Base-by-base conservation (phyloP, 2,329 filamentous ascomycete species). In the Scleromitrula shiraiana region DNA sequence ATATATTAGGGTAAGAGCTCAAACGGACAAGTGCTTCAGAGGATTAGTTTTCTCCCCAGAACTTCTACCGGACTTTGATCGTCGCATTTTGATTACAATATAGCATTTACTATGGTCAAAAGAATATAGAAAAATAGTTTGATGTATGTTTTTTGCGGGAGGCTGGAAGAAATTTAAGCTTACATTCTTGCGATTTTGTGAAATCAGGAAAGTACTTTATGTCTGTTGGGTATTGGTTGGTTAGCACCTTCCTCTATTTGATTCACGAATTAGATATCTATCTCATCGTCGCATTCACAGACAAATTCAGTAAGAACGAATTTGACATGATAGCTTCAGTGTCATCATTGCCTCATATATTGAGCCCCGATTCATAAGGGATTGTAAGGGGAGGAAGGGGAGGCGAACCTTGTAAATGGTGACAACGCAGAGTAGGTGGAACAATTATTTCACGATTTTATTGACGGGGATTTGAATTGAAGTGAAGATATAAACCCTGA, bases 21-120 rank as follows among this genome's bases (percentile, higher is more conserved):
- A 32, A 14, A 30, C 46, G 29, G 37, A 48, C 46, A 48, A 12
- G 35, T 48, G 46, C 4, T 43, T 48, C 14, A 48, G 12, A 10
- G 46, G 46, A 30, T 32, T 33, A 4, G 22, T 37, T 36, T 37
- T 48, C 30, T 48, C 46, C 15, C 30, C 32, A 8, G 37, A 47
- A 19, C 12, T 26, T 32, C 37, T 33, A 23, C 17, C 33, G 19
- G 44, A 41, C 41, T 47, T 47, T 5, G 26, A 26, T 32, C 44
- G 44, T 19, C 44, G 36, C 8, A 47, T 19, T 36, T 39, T 38
- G 19, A 2, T 40, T 32, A n/a, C 29, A n/a, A 36, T 35, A 33
- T 20, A 5, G 20, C 7, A 40, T 20, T 26, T 12, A 27, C 8
- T 17, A 32, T n/a, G 26, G 36, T 14, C 9, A 15, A 27, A 22